Base-by-base conservation (phyloP, 148 eudicot species). In the Nepenthes gracilis region DNA sequence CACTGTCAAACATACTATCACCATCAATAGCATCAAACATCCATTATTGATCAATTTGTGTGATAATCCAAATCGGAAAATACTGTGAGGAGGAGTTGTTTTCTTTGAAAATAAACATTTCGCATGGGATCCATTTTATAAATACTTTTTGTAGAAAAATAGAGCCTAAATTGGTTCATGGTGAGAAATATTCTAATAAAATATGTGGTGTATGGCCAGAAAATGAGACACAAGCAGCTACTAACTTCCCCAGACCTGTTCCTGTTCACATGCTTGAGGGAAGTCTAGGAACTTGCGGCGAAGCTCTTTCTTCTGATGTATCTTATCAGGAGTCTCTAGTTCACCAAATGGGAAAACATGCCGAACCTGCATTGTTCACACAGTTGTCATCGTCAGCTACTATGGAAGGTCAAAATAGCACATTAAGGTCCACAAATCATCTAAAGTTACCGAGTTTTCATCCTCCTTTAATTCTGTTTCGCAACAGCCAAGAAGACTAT, bases 261-360 rank as follows among this genome's bases (percentile, higher is more conserved):
- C 85, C 91, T 14, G 85, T 93, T 62, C 98, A 88, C 43, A 81
- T 93, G 71, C 82, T 93, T 62, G 91, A 84, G 71, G 91, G 83
- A 59, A 87, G 69, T 75, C 67, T 61, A 54, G 85, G 75, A 66
- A 62, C 73, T 65, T 67, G 70, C 65, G 71, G 74, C 55, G 68
- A 72, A 15, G 72, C 67, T 69, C 55, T 72, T 64, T 67, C 88
- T 36, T 70, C 74, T 6, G 84, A 77, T 61, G 73, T 79, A 62
- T 68, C 83, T 12, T 71, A 58, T 75, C 77, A 80, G 67, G 95
- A 85, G 65, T 70, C 83, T 51, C 49, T 60, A 57, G 55, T 68
- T 70, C 70, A 72, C 49, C 87, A 78, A 57, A 66, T 77, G 70
- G 79, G 77, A 69, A 73, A 72, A 59, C 67, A 69, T 33, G 72